phyloP scores from a whole-genome alignment of 805 yeast species.

The Candida dendrica region DNA sequence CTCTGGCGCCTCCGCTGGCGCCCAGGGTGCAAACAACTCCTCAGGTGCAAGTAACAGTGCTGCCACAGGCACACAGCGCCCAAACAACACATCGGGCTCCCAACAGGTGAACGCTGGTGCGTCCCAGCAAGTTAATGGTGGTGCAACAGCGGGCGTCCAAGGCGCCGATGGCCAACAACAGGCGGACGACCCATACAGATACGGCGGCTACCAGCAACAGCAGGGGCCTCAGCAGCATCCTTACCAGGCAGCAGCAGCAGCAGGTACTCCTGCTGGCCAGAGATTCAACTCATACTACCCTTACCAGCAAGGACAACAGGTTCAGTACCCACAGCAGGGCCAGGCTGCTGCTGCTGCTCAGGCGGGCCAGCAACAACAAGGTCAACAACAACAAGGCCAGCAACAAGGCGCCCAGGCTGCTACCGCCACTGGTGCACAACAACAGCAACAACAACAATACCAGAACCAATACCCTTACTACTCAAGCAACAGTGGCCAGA shows the following conservation, averaged over 20 bases:
- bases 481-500: conserved; percentile 3
- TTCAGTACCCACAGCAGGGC: conserved; percentile 20
- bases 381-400: conserved; percentile 10
- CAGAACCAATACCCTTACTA: conserved; percentile 20
- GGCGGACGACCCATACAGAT: conserved; percentile 12
- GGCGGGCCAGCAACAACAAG: neutral
- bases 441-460: conserved; percentile 5
- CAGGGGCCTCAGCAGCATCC: conserved; percentile 4
- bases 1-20: neutral
- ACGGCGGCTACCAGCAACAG: conserved; percentile 8
- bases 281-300: conserved; percentile 2
- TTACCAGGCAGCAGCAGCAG: conserved; percentile 3
- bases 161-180: neutral
- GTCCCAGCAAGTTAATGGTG: neutral
- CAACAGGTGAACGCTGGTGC: neutral
- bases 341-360: no score
- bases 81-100: no score
- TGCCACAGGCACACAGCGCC: neutral
- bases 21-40: neutral
- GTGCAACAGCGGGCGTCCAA: no score
- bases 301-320: conserved; percentile 22
- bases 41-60: conserved; percentile 1
- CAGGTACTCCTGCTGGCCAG: conserved; percentile 3
- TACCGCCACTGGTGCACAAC: conserved; percentile 1
- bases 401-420: conserved; percentile 1